Conservation (phyloP, 2,329 filamentous ascomycete species). For the Aureobasidium zeae region DNA sequence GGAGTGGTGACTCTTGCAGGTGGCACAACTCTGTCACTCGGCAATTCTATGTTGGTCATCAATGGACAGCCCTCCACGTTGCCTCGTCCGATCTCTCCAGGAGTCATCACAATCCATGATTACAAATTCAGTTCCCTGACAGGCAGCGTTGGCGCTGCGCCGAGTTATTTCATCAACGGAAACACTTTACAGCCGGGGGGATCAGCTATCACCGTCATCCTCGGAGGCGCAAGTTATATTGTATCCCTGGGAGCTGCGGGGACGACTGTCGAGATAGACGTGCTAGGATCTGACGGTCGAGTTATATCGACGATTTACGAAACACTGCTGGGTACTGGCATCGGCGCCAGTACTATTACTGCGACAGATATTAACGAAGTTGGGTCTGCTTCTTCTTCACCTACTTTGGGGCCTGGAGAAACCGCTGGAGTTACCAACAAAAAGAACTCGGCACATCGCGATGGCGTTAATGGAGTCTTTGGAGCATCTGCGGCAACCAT, state of each 20-base stretch:
- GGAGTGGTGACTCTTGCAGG: constrained; percentile 11
- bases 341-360: constrained; percentile 4
- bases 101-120: constrained; percentile 26
- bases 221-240: constrained; percentile 24
- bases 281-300: constrained; percentile 25
- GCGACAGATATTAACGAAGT: background rate
- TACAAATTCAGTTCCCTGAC: constrained; percentile 25
- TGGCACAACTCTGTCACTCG: constrained; percentile 24
- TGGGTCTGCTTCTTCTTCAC: background rate
- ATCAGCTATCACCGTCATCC: constrained; percentile 22
- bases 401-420: background rate
- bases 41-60: constrained; percentile 33
- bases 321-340: constrained; percentile 21
- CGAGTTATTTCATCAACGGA: constrained; percentile 32
- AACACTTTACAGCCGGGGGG: constrained; percentile 32
- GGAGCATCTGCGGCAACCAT: no score
- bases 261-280: constrained; percentile 30
- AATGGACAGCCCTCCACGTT: constrained; percentile 23
- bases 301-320: constrained; percentile 25
- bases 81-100: constrained; percentile 22
- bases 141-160: constrained; percentile 19
- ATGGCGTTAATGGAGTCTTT: no score
- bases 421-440: background rate
- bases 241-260: constrained; percentile 29
- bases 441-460: no score